Evolutionary conservation across 768 basidiomycete genomes (phyloP), one percentile per base, ranked within the genome.

Genomic region (Leccinum disarticulatum): DNA sequence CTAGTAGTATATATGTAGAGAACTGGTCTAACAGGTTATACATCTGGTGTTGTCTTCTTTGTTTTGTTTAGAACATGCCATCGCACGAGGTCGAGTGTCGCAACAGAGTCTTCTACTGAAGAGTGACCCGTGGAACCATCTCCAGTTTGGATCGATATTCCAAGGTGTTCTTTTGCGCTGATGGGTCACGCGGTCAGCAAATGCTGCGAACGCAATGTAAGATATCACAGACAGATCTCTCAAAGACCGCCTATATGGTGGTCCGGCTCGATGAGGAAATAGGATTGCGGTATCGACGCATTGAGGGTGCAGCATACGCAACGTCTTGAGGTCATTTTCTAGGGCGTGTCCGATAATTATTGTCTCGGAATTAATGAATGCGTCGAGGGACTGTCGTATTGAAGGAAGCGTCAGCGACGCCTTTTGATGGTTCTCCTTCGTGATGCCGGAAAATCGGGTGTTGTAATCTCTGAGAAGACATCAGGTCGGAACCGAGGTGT

Each of bases 311-410:
- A 98, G 76, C 66, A 98, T 86, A 15, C 97, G 82, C 62, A 99
- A 76, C 8, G 96, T 89, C 71, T 88, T 91, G 64, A 99, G 76
- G 70, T 99, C 97, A 72, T 98, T 98, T 62, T 98, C 96, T 19
- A 98, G 80, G 0, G 88, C 91, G 73, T 91, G 90, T 2, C 96
- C 96, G 56, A 98, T 87, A 36, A 98, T 77, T 63, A 98, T 87
- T 1, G 96, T 98, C 9, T 90, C 78, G 14, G 86, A 76, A 55
- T 87, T 86, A 56, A 98, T 87, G 68, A 91, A 78, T 15, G 78
- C 72, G 61, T 90, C 86, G 10, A 97, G 79, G 0, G 88, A 84
- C 52, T 79, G 77, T 54, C 92, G 83, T 53, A 93, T 82, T 2
- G 85, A 78, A 4, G 80, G 66, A 2, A 98, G 81, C 9, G 91